These are phyloP conservation scores for Colletotrichum zoysiae DNA, from an alignment of 2,329 filamentous ascomycete genomes.

Conservation along the genomic window DNA sequence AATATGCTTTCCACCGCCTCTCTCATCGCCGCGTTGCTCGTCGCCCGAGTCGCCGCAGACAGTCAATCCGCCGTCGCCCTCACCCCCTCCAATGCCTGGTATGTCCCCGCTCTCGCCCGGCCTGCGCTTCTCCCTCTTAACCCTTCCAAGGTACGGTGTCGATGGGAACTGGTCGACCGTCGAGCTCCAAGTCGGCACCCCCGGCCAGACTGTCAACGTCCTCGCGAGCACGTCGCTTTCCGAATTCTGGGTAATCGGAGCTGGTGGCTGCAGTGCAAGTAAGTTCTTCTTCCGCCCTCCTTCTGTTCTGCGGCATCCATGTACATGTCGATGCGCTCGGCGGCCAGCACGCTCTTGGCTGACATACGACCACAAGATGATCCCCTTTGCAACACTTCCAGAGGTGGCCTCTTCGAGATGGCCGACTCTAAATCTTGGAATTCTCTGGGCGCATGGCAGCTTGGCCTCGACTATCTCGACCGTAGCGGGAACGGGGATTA, in stretches of 20 bases:
- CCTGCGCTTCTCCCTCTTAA: conserved; percentile 35
- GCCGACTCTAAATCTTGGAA: conserved; percentile 69
- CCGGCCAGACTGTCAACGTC: conserved; percentile 53
- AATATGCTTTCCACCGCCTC: conserved; percentile 27
- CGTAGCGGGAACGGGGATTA: conserved; percentile 73
- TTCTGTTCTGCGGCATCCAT: not conserved
- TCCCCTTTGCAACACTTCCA: conserved; percentile 64
- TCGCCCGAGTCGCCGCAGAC: conserved; percentile 35
- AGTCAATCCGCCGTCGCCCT: conserved; percentile 40
- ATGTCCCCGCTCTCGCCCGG: not conserved
- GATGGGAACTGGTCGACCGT: conserved; percentile 82
- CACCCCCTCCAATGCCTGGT: conserved; percentile 39
- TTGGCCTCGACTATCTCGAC: conserved; percentile 71
- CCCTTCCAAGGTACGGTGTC: conserved; percentile 66
- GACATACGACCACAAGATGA: conserved; percentile 53
- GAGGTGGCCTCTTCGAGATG: conserved; percentile 71
- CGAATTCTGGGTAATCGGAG: conserved; percentile 77
- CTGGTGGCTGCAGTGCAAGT: conserved; percentile 66
- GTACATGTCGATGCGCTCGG: not conserved
- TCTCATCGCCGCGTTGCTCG: conserved; percentile 34
- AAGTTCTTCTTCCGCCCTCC: conserved; percentile 47
- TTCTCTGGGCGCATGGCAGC: conserved; percentile 69
- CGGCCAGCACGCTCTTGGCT: conserved; percentile 24
- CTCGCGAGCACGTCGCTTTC: conserved; percentile 75
- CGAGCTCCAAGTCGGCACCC: conserved; percentile 67